Conservation (phyloP, 1,139 yeast genomes). For the Diutina mesorugosa region DNA sequence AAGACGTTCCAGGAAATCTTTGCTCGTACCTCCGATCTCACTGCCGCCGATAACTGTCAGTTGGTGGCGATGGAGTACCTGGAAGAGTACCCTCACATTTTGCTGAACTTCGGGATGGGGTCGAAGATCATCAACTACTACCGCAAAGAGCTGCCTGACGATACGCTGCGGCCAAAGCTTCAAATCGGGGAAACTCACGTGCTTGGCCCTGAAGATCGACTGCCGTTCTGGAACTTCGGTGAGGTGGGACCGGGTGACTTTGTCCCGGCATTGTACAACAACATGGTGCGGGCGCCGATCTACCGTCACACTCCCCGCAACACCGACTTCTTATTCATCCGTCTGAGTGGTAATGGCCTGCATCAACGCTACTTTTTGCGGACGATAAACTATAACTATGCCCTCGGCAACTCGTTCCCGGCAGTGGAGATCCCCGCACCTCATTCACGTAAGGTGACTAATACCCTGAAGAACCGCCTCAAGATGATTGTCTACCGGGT, state of each 20-base stretch:
- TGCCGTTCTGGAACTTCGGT: slow-evolving; percentile 98
- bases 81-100: slow-evolving; percentile 75
- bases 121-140: slow-evolving; percentile 87
- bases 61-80: slow-evolving; percentile 77
- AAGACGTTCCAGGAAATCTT: slow-evolving; percentile 68
- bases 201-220: slow-evolving; percentile 84
- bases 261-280: slow-evolving; percentile 88
- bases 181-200: slow-evolving; percentile 93
- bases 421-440: slow-evolving; percentile 96
- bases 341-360: slow-evolving; percentile 70
- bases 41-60: slow-evolving; percentile 73
- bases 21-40: slow-evolving; percentile 57
- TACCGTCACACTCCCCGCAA: slow-evolving; percentile 69
- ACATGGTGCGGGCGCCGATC: slow-evolving; percentile 86
- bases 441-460: slow-evolving; percentile 89
- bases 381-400: slow-evolving; percentile 57
- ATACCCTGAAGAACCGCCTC: slow-evolving; percentile 80
- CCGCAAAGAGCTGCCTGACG: slow-evolving; percentile 72
- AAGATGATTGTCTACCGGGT: slow-evolving; percentile 91
- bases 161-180: slow-evolving; percentile 75
- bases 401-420: slow-evolving; percentile 89
- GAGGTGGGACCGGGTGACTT: slow-evolving; percentile 90
- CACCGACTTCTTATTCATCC: slow-evolving; percentile 73
- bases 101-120: slow-evolving; percentile 93
- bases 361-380: slow-evolving; percentile 44